Conservation (phyloP, 2,329 filamentous ascomycete species). For the Plectosphaerella cucumerina region DNA sequence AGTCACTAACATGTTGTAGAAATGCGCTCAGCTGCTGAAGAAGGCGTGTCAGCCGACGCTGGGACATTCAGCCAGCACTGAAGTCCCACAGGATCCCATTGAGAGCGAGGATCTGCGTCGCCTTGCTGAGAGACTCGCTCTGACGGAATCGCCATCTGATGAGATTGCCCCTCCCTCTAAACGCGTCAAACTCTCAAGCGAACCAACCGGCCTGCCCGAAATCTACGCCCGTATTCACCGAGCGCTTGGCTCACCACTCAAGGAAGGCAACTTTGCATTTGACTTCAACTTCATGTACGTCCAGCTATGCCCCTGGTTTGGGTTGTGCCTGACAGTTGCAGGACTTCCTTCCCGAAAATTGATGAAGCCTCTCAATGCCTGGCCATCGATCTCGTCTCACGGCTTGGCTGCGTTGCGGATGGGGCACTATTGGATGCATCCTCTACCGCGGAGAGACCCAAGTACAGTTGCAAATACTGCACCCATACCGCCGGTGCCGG, state of each 20-base stretch:
- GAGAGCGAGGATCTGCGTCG: slow-evolving; percentile 17
- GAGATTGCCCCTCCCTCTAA: slow-evolving; percentile 20
- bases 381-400: slow-evolving; percentile 51
- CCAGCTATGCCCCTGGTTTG: background rate
- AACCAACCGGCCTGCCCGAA: slow-evolving; percentile 15
- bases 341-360: slow-evolving; percentile 38
- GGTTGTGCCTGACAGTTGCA: slow-evolving; percentile 10
- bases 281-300: slow-evolving; percentile 44
- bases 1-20: slow-evolving; percentile 13
- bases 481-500: background rate
- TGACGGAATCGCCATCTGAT: slow-evolving; percentile 5
- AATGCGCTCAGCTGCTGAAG: slow-evolving; percentile 22
- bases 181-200: slow-evolving; percentile 23
- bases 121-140: slow-evolving; percentile 15
- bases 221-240: slow-evolving; percentile 19
- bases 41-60: background rate
- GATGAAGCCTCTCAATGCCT: slow-evolving; percentile 46
- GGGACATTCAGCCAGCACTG: background rate
- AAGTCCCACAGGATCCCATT: slow-evolving; percentile 18
- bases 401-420: slow-evolving; percentile 52
- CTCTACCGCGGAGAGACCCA: background rate
- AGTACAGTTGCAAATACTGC: background rate
- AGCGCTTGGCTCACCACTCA: slow-evolving; percentile 20
- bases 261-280: slow-evolving; percentile 21
- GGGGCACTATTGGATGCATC: slow-evolving; percentile 29